Conservation (phyloP, 192 early-diverging fungal genomes). For the Podila horticola region DNA sequence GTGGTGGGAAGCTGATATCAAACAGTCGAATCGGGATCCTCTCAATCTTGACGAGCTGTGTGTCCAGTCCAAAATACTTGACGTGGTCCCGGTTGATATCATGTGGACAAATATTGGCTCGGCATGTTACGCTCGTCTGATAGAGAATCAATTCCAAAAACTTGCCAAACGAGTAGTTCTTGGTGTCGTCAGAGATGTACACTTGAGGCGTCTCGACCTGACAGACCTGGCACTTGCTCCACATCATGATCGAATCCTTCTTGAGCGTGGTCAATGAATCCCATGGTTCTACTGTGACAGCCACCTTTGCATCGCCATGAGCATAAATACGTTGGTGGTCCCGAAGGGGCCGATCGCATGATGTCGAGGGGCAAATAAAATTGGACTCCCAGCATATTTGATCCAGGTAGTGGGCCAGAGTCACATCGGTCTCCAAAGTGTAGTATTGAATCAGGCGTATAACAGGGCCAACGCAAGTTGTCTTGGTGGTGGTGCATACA, state of each 20-base stretch:
- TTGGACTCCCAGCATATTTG: conserved; percentile 79
- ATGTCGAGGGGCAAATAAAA: conserved; percentile 69
- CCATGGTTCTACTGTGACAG: conserved; percentile 69
- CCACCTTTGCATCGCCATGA: conserved; percentile 83
- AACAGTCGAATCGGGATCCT: conserved; percentile 76
- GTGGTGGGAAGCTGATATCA: conserved; percentile 79
- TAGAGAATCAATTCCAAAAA: conserved; percentile 95
- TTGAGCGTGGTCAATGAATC: conserved; percentile 31
- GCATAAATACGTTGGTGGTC: conserved; percentile 90
- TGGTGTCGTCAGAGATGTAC: conserved; percentile 86
- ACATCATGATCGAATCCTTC: conserved; percentile 85
- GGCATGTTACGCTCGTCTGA: conserved; percentile 69
- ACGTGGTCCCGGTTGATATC: conserved; percentile 85
- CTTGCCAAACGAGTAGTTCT: conserved; percentile 98
- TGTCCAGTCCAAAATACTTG: conserved; percentile 83
- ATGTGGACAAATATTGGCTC: conserved; percentile 82
- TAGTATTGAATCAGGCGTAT: conserved; percentile 88
- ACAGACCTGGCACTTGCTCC: conserved; percentile 87
- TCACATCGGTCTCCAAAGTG: conserved; percentile 78
- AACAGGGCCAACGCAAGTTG: conserved; percentile 77
- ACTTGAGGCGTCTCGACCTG: conserved; percentile 72
- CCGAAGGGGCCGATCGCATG: conserved; percentile 82
- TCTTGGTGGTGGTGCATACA: conserved; percentile 66
- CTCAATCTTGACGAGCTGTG: conserved; percentile 83
- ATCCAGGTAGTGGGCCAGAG: conserved; percentile 89